Evolutionary conservation across 208 protist species (phyloP).

Genomic region (Vickermania ingenoplastis): DNA sequence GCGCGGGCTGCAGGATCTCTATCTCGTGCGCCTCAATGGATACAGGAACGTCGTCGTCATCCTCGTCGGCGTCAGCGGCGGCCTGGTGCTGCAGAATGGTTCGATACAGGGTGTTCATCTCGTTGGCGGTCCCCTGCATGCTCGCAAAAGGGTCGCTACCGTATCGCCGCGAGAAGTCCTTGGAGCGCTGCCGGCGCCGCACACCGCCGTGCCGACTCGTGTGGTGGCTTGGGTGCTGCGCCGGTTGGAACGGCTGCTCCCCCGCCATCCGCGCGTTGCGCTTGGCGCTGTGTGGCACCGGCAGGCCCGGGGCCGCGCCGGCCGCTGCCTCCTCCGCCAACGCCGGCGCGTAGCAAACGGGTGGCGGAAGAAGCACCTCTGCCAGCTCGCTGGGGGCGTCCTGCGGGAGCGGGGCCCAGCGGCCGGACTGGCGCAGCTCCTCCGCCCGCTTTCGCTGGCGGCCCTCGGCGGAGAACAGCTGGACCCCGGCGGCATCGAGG

Average conservation of each 20-base stretch:
- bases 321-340: not conserved
- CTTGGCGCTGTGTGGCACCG: not conserved
- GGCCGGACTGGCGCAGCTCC: slow-evolving; percentile 27
- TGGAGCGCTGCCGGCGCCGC: slow-evolving; percentile 11
- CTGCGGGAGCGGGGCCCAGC: slow-evolving; percentile 28
- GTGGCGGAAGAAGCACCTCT: slow-evolving; percentile 20
- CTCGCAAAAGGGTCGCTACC: slow-evolving; percentile 31
- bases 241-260: not conserved
- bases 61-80: slow-evolving; percentile 8
- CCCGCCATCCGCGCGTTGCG: not conserved
- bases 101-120: slow-evolving; percentile 30
- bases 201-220: slow-evolving; percentile 5
- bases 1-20: slow-evolving; percentile 24
- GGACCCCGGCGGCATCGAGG: slow-evolving; percentile 30
- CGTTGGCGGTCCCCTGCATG: not conserved
- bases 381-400: slow-evolving; percentile 22
- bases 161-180: slow-evolving; percentile 25
- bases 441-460: slow-evolving; percentile 23
- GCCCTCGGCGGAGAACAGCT: slow-evolving; percentile 23
- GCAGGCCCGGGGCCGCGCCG: not conserved
- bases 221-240: not conserved
- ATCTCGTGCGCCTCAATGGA: slow-evolving; percentile 32
- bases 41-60: slow-evolving; percentile 13
- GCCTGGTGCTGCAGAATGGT: slow-evolving; percentile 25
- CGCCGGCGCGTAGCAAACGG: slow-evolving; percentile 1